Percentiles rank a stretch among this genome's conserved stretches.
phyloP scores from a whole-genome alignment of 1,284 basidiomycete genomes.

The Amylostereum chailletii region DNA sequence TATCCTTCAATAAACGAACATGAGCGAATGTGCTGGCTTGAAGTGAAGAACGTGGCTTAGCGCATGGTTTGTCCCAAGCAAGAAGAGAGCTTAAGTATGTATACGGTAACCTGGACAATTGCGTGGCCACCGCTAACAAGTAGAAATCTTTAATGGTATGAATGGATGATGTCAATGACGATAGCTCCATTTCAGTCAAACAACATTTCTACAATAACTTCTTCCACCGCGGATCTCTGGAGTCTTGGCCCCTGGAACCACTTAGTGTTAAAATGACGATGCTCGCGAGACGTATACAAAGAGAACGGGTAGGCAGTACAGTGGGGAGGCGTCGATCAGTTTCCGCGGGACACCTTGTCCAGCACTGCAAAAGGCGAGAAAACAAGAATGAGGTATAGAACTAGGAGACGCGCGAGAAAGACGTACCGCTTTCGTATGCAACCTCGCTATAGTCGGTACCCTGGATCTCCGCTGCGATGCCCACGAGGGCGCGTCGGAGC shows the following conservation, averaged over 20 bases:
- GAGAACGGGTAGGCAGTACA: neutral
- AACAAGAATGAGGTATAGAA: neutral
- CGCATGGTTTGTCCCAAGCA: too few relatives aligned
- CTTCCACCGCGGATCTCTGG: neutral
- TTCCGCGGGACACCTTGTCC: conserved; percentile 20
- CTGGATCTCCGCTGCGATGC: conserved; percentile 78
- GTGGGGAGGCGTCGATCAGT: conserved; percentile 9
- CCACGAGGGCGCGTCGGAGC: conserved; percentile 64
- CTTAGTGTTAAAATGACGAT: neutral
- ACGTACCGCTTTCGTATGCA: conserved; percentile 68
- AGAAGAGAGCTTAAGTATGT: too few relatives aligned
- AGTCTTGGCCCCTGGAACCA: neutral
- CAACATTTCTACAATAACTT: too few relatives aligned
- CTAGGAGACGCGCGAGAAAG: neutral
- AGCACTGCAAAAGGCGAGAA: conserved; percentile 15
- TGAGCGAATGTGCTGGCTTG: too few relatives aligned
- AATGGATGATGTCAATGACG: too few relatives aligned
- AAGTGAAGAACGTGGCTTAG: too few relatives aligned
- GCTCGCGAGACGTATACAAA: neutral
- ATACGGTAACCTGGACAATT: too few relatives aligned
- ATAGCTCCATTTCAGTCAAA: too few relatives aligned
- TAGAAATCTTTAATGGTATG: too few relatives aligned
- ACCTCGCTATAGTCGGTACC: conserved; percentile 81
- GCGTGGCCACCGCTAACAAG: too few relatives aligned
- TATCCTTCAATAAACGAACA: too few relatives aligned